Base-by-base conservation (phyloP, 768 basidiomycete species). In the Symmetrospora coprosmae region DNA sequence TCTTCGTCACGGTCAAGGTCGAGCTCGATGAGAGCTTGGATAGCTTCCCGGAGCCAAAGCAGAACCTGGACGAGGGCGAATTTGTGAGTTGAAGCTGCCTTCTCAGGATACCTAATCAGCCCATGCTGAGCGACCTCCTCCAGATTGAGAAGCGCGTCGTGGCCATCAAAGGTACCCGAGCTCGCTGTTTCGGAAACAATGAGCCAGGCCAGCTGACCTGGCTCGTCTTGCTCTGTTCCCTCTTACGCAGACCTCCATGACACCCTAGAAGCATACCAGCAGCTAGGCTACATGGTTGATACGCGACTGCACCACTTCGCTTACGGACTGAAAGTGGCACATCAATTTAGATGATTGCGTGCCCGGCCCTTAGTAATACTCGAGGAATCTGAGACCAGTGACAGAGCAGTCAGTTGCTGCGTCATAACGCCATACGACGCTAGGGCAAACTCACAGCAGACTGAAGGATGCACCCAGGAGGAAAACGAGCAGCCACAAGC, bases 381-480 rank as follows among this genome's bases (percentile, higher is more conserved):
- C 21, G 64, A 87, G 85, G 78, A 68, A 79, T 62, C 78, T 87
- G 17, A 86, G 85, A 68, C 77, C 75, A 34, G 74, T 80, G 33
- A 79, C 86, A 47, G 79, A 80, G 70, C 74, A 73, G 52, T 41
- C 80, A 84, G 67, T 81, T 84, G 28, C 76, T 77, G 58, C 73
- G 77, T 50, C 70, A 34, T 17, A 14, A 50, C 83, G 38, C 74
- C 78, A 43, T 78, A 75, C 13, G 66, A 78, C 19, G 69, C 4
- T 7, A 30, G 3, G 9, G 49, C 8, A 2, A 96, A 47, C 55
- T 58, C 43, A 99, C 43, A 99, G 76, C 65, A 99, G 72, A 47
- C 87, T 88, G 66, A 94, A 72, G 72, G 85, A 88, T 7, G 92
- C 89, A 17, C 91, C 88, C 38, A 97, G 76, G 58, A 99, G 78